Evolutionary conservation across 2,329 filamentous ascomycete genomes (phyloP).

Genomic region (Pseudomassariella vexata): DNA sequence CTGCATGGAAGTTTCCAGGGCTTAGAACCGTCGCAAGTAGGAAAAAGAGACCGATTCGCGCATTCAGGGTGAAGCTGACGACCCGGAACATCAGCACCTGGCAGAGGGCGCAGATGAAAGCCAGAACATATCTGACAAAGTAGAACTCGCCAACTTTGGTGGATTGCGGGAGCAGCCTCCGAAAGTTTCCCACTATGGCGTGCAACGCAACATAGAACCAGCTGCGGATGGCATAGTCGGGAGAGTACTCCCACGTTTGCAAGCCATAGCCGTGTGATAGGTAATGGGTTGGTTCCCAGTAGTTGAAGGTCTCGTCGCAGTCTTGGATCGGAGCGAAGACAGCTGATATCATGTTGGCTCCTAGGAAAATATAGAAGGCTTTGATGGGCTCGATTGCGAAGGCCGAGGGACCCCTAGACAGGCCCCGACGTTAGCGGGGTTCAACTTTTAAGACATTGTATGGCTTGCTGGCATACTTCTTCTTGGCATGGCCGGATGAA

Average conservation of each 20-base stretch:
- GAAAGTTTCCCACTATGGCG: conserved; percentile 62
- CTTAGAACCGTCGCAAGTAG: conserved; percentile 70
- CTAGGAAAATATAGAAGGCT: conserved; percentile 76
- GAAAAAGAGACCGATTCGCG: conserved; percentile 80
- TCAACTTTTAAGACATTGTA: no score
- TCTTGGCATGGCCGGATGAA: conserved; percentile 25
- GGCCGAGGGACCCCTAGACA: conserved; percentile 41
- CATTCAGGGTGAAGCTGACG: conserved; percentile 70
- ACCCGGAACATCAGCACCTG: conserved; percentile 78
- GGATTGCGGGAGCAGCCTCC: conserved; percentile 56
- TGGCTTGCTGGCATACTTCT: conserved; percentile 19
- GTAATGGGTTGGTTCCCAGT: conserved; percentile 97
- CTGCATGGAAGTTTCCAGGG: conserved; percentile 91
- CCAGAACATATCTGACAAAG: conserved; percentile 71
- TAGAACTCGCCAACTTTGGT: conserved; percentile 78
- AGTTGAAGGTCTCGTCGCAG: conserved; percentile 98
- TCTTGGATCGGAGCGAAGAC: conserved; percentile 88
- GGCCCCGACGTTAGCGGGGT: no score
- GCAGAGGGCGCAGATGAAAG: conserved; percentile 70
- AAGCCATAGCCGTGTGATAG: conserved; percentile 86
- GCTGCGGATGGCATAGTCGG: conserved; percentile 88
- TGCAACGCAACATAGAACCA: conserved; percentile 88
- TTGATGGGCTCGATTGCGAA: conserved; percentile 66
- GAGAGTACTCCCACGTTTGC: conserved; percentile 98
- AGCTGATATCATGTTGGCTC: conserved; percentile 69